These are phyloP conservation scores for Penicillium glabrum DNA, from an alignment of 2,329 filamentous ascomycete genomes.

Conservation along the genomic window DNA sequence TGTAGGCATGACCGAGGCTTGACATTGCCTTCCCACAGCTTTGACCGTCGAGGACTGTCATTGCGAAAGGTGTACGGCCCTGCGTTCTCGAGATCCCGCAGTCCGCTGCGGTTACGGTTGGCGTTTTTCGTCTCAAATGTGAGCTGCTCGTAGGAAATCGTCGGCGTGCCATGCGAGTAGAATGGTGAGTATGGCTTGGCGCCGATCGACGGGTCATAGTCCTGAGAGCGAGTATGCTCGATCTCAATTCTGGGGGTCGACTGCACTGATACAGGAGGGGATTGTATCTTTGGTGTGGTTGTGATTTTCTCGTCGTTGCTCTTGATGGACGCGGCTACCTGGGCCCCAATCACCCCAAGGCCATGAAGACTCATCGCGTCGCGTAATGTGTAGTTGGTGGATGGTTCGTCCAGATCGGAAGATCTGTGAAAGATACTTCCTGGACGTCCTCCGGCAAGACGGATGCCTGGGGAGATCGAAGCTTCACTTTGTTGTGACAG, in stretches of 20 bases:
- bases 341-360: slow-evolving; percentile 26
- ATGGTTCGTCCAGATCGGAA: slow-evolving; percentile 2
- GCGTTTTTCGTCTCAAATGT: slow-evolving; percentile 24
- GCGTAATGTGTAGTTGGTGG: not conserved
- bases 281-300: slow-evolving; percentile 7
- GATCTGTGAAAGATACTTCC: slow-evolving; percentile 12
- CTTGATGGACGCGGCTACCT: slow-evolving; percentile 25
- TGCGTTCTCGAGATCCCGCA: slow-evolving; percentile 36
- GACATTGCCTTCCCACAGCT: slow-evolving; percentile 36
- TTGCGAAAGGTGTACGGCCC: slow-evolving; percentile 17
- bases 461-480: not conserved
- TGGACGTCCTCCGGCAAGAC: not conserved
- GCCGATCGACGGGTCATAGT: slow-evolving; percentile 41
- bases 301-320: slow-evolving; percentile 21
- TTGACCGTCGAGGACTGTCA: slow-evolving; percentile 29
- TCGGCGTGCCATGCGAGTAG: slow-evolving; percentile 41
- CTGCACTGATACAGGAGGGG: slow-evolving; percentile 14
- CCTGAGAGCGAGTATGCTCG: slow-evolving; percentile 13
- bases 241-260: slow-evolving; percentile 15
- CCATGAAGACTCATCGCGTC: slow-evolving; percentile 24
- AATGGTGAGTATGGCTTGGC: slow-evolving; percentile 46
- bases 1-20: slow-evolving; percentile 35
- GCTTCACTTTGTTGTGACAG: not conserved
- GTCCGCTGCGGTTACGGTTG: slow-evolving; percentile 11
- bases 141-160: slow-evolving; percentile 27